Conservation (phyloP, 805 yeast species). For the Monosporozyma unispora region DNA sequence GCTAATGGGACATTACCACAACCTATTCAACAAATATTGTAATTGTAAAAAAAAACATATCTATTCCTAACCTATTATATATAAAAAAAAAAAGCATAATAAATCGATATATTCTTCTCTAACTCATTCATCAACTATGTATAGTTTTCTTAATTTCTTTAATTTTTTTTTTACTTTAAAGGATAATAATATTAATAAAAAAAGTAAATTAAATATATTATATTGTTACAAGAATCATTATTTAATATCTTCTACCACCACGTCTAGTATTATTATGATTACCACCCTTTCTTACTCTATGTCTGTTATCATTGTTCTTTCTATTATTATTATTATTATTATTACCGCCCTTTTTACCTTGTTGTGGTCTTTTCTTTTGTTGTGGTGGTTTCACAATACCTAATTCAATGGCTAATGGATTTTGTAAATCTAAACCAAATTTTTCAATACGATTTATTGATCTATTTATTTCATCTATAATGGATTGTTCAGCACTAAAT, state of each 20-base stretch:
- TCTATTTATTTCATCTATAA: conserved; percentile 56
- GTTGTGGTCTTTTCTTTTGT: background rate
- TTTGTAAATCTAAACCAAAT: conserved; percentile 68
- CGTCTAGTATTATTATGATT: conserved; percentile 3
- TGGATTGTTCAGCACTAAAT: conserved; percentile 59
- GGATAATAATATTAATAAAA: background rate
- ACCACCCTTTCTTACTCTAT: conserved; percentile 5
- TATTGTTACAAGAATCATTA: background rate
- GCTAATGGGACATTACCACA: conserved; percentile 24
- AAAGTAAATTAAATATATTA: background rate
- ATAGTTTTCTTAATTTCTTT: no score
- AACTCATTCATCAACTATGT: background rate
- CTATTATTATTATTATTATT: conserved; percentile 4
- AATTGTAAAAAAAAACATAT: background rate
- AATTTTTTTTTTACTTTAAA: no score
- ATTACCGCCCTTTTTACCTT: no score
- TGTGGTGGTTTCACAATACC: conserved; percentile 38
- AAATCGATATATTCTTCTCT: background rate
- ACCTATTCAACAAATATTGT: conserved; percentile 24
- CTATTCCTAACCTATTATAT: no score
- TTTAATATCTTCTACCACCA: conserved; percentile 2
- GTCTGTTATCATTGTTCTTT: conserved; percentile 1
- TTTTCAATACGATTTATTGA: conserved; percentile 45
- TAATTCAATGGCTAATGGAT: conserved; percentile 58
- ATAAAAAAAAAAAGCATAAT: no score